Evolutionary conservation across 495 filamentous ascomycete genomes (phyloP), one percentile per base, ranked within the genome.

Genomic region (Cairneyella variabilis): DNA sequence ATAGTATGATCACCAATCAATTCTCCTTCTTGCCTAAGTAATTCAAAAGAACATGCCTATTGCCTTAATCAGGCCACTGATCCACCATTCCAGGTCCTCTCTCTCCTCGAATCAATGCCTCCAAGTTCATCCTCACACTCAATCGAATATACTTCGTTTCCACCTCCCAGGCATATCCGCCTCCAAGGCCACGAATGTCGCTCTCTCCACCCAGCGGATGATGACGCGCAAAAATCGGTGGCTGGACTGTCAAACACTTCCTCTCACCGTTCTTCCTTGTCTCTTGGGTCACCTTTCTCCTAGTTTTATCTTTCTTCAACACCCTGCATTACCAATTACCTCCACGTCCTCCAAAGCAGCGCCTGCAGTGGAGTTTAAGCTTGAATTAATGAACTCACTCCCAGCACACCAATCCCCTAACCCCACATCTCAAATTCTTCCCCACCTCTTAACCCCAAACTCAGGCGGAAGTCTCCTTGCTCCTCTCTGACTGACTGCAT

Each of bases 221-320:
- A 25, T 69, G 69, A 23, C 76, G 74, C 17, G 71, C 74, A 48
- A 76, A 70, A 18, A 76, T 52, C n/a, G 74, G 74, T 14, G 74
- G 74, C 36, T 74, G 71, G 9, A 69, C 66, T 3, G 74, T 76
- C 22, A 76, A 59, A 28, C 74, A 76, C 0, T 69, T 50, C 1
- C 68, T 71, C 2, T 20, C 3, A 2, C 23, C 10, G 10, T 26
- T 18, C 46, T 12, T 27, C 23, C 0, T 40, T 38, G 7, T 45
- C 30, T 36, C 45, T 22, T 16, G 38, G 8, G 12, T n/a, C 12
- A 7, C 1, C 25, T 22, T 20, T 28, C 12, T 16, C 37, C 20
- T 27, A n/a, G n/a, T 30, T 22, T 30, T 46, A 25, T 8, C 27
- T 27, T 16, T n/a, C 26, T 34, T 2, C 32, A 17, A 6, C 2